Conservation (phyloP, 1,139 yeast species). For the Debaryomyces robertsiae region DNA sequence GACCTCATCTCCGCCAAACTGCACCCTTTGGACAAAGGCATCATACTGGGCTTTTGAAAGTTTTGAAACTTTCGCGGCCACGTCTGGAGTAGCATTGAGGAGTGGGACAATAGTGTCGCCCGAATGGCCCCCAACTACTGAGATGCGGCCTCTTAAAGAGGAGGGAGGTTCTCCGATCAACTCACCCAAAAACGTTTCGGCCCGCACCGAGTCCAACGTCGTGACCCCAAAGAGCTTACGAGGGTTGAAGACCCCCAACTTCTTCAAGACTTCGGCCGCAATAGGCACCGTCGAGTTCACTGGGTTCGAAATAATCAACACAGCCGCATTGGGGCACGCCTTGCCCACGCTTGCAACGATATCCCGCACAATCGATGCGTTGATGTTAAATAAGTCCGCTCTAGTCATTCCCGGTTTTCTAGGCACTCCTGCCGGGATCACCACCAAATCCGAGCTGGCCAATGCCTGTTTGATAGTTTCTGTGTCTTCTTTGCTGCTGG, state of each 20-base stretch:
- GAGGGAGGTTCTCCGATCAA: slow-evolving; percentile 39
- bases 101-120: slow-evolving; percentile 76
- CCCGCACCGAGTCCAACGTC: slow-evolving; percentile 69
- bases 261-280: slow-evolving; percentile 69
- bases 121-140: slow-evolving; percentile 77
- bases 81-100: slow-evolving; percentile 29
- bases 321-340: slow-evolving; percentile 61
- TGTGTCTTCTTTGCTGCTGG: slow-evolving; percentile 50
- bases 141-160: slow-evolving; percentile 49
- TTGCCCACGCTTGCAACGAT: slow-evolving; percentile 61
- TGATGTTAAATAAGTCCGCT: slow-evolving; percentile 73
- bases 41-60: slow-evolving; percentile 38
- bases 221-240: slow-evolving; percentile 72
- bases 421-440: slow-evolving; percentile 84
- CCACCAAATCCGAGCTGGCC: slow-evolving; percentile 57
- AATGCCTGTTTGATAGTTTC: slow-evolving; percentile 53
- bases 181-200: slow-evolving; percentile 62
- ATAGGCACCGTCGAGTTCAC: slow-evolving; percentile 77
- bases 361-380: slow-evolving; percentile 66
- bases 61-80: slow-evolving; percentile 32
- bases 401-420: slow-evolving; percentile 82
- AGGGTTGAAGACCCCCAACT: slow-evolving; percentile 63
- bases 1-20: slow-evolving; percentile 79
- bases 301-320: slow-evolving; percentile 72
- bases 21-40: slow-evolving; percentile 60